A percentile compares a stretch with the other conserved stretches of the same genome.
phyloP scores from a whole-genome alignment of 768 basidiomycete genomes.

The Kwoniella pini region DNA sequence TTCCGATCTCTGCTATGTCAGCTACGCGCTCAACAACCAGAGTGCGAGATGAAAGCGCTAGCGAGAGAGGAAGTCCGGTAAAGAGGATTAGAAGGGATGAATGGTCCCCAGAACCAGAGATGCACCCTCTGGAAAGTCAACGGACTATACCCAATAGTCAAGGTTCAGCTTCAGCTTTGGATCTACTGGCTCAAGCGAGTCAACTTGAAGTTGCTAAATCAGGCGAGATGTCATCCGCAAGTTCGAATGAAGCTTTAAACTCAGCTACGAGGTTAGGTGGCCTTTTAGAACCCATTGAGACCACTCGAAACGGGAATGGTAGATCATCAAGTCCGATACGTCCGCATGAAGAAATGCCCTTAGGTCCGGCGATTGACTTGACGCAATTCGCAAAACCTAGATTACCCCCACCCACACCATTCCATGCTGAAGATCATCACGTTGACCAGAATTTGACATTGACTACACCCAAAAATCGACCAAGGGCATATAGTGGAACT shows the following conservation, averaged over 20 bases:
- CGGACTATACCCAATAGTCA: conserved; percentile 10
- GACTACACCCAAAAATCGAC: conserved; percentile 24
- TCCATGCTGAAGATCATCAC: conserved; percentile 23
- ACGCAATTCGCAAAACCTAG: conserved; percentile 7
- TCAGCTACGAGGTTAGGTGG: conserved; percentile 17
- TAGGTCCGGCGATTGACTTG: conserved; percentile 36
- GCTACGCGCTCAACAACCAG: conserved; percentile 36
- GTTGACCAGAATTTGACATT: conserved; percentile 30
- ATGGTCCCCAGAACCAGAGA: conserved; percentile 8
- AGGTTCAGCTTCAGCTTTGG: conserved; percentile 29
- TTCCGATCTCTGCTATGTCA: conserved; percentile 38
- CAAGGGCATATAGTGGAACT: conserved; percentile 16
- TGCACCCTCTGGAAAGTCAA: background rate
- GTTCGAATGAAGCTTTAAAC: conserved; percentile 7
- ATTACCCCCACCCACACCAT: background rate
- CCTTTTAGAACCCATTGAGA: background rate
- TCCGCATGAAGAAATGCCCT: background rate
- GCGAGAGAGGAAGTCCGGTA: conserved; percentile 23
- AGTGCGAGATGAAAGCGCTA: conserved; percentile 21
- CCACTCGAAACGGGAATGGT: background rate
- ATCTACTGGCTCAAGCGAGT: conserved; percentile 42
- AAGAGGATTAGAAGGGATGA: conserved; percentile 23
- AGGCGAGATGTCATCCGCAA: conserved; percentile 2
- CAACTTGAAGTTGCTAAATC: conserved; percentile 36
- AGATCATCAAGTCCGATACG: conserved; percentile 5